Evolutionary conservation across 1,139 yeast genomes (phyloP).

Genomic region (Schwanniomyces etchellsii): DNA sequence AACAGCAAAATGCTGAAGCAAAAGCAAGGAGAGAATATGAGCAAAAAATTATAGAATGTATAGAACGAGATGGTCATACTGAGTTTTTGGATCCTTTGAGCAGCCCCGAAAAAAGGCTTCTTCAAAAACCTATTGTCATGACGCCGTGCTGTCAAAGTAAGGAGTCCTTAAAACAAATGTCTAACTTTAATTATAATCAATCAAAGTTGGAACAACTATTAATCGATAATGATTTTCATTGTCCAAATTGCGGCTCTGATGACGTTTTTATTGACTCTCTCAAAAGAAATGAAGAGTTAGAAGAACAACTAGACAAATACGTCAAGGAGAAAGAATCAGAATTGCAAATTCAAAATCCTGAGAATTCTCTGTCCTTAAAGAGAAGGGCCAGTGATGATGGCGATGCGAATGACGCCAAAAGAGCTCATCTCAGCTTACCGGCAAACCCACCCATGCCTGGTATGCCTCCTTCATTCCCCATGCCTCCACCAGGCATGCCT

Average conservation of each 20-base stretch:
- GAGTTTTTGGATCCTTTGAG: constrained; percentile 54
- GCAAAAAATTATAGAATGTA: constrained; percentile 24
- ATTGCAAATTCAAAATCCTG: constrained; percentile 36
- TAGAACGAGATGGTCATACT: constrained; percentile 37
- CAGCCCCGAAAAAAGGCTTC: constrained; percentile 55
- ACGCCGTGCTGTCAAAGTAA: constrained; percentile 75
- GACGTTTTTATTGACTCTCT: constrained; percentile 76
- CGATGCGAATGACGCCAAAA: constrained; percentile 21
- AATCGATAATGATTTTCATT: constrained; percentile 79
- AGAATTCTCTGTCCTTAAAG: constrained; percentile 12
- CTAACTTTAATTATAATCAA: constrained; percentile 35
- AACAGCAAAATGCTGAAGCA: constrained; percentile 49
- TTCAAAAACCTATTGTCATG: constrained; percentile 65
- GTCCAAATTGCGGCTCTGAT: constrained; percentile 78
- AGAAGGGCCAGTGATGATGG: constrained; percentile 18
- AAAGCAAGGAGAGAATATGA: constrained; percentile 41
- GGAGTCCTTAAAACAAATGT: constrained; percentile 49
- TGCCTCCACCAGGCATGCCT: constrained; percentile 9
- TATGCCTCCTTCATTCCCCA: constrained; percentile 12
- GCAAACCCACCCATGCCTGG: constrained; percentile 12
- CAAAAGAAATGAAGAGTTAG: constrained; percentile 53
- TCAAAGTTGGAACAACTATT: constrained; percentile 59
- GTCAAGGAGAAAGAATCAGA: constrained; percentile 38
- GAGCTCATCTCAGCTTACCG: constrained; percentile 22
- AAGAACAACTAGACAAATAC: constrained; percentile 48